Percentiles rank a stretch among this genome's conserved stretches.
These are phyloP conservation scores for Polymyxa betae DNA, from an alignment of 208 protist species.

Conservation along the genomic window DNA sequence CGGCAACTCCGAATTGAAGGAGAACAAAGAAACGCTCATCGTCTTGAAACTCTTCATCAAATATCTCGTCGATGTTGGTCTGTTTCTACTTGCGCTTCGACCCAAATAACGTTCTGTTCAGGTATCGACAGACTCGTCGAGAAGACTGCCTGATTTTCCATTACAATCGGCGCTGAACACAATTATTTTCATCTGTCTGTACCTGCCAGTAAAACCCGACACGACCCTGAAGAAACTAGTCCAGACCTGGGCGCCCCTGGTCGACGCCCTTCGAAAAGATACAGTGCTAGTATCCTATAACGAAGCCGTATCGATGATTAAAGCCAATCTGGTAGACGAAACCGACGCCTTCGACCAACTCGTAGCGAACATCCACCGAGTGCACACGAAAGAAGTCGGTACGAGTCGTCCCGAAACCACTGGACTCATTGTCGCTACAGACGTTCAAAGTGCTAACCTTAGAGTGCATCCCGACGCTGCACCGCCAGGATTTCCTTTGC, in stretches of 20 bases:
- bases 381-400: neutral
- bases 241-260: neutral
- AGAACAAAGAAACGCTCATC: neutral
- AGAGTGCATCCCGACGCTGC: neutral
- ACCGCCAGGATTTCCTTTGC: neutral
- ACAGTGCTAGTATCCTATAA: neutral
- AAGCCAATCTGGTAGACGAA: neutral
- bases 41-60: slow-evolving; percentile 33
- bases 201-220: neutral
- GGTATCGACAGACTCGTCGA: neutral
- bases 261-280: slow-evolving; percentile 13
- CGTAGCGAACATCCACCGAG: neutral
- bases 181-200: slow-evolving; percentile 12
- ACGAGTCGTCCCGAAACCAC: neutral
- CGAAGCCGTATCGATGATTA: neutral
- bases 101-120: neutral
- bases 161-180: neutral
- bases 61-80: neutral
- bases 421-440: neutral
- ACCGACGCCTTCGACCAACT: slow-evolving; percentile 17
- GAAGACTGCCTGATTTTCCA: slow-evolving; percentile 7
- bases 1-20: neutral
- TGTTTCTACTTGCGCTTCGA: neutral
- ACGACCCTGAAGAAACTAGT: slow-evolving; percentile 25
- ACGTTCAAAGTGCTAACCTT: neutral